Conservation (phyloP, 805 yeast genomes). For the Candida adriatica region DNA sequence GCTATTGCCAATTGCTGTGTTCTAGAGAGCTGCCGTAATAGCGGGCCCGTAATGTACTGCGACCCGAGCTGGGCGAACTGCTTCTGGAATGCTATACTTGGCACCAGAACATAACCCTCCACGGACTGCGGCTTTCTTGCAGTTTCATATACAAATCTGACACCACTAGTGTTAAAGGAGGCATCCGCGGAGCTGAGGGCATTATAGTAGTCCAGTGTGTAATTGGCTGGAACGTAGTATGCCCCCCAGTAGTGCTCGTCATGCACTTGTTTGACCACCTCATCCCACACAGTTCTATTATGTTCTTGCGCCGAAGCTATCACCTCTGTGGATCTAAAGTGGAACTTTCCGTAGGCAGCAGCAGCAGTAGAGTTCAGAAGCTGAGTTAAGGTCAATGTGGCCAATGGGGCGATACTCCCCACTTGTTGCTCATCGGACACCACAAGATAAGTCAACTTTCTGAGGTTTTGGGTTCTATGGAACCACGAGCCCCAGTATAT, state of each 20-base stretch:
- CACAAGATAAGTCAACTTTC: constrained; percentile 15
- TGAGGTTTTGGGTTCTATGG: constrained; percentile 11
- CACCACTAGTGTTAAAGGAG: constrained; percentile 7
- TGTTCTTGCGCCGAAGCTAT: constrained; percentile 4
- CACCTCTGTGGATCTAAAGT: constrained; percentile 5
- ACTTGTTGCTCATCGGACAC: constrained; percentile 17
- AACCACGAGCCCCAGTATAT: constrained; percentile 26
- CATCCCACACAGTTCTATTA: constrained; percentile 21
- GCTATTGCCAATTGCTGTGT: constrained; percentile 3
- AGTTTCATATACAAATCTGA: constrained; percentile 45
- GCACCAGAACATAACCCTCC: constrained; percentile 34
- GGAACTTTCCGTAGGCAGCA: constrained; percentile 14
- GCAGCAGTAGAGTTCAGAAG: constrained; percentile 6
- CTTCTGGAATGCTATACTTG: constrained; percentile 20
- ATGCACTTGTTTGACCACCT: constrained; percentile 36
- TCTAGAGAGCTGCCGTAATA: constrained; percentile 11
- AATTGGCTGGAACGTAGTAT: constrained; percentile 40
- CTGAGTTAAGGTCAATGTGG: constrained; percentile 4
- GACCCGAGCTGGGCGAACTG: constrained; percentile 14
- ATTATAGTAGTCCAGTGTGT: constrained; percentile 26
- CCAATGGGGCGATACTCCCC: constrained; percentile 9
- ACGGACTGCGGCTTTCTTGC: constrained; percentile 49
- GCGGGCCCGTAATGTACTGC: constrained; percentile 11
- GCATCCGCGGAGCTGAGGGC: constrained; percentile 15
- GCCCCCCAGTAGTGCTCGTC: constrained; percentile 55